Evolutionary conservation across 768 basidiomycete species (phyloP).

Genomic region (Lactarius hengduanensis): DNA sequence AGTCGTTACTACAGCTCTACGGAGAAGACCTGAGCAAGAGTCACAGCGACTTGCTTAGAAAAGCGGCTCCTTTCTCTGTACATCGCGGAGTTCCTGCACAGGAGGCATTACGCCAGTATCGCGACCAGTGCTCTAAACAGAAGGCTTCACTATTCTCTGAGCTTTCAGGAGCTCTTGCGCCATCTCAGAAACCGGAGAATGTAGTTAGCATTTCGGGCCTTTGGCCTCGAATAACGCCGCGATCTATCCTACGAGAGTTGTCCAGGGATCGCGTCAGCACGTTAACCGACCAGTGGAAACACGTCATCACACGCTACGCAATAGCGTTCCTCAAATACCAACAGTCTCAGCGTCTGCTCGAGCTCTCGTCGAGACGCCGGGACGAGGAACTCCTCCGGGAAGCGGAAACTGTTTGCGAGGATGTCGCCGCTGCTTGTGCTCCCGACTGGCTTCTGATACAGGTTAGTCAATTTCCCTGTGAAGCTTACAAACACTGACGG

Average conservation of each 20-base stretch:
- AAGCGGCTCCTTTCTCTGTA: too few species aligned
- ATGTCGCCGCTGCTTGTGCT: background rate
- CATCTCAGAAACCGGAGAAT: background rate
- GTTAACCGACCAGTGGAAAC: constrained; percentile 6
- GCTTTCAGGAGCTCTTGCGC: constrained; percentile 2
- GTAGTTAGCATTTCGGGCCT: background rate
- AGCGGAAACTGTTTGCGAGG: background rate
- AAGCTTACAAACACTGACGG: background rate
- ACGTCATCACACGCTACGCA: background rate
- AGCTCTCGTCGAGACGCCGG: background rate
- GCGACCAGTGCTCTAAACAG: background rate
- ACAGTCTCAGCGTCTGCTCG: constrained; percentile 16
- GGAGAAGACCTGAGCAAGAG: constrained; percentile 14
- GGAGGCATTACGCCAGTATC: background rate
- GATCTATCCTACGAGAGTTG: constrained; percentile 26
- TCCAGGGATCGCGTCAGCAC: constrained; percentile 27
- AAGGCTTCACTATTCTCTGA: background rate
- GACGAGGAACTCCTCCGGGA: constrained; percentile 17
- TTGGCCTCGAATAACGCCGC: constrained; percentile 20
- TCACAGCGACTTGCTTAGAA: background rate
- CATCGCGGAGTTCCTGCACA: background rate
- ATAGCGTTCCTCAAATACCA: constrained; percentile 6
- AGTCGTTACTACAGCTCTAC: constrained; percentile 4
- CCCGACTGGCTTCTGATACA: constrained; percentile 22
- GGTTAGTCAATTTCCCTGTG: background rate